These are phyloP conservation scores for Penicillium carneum DNA, from an alignment of 2,329 filamentous ascomycete species.

Conservation along the genomic window DNA sequence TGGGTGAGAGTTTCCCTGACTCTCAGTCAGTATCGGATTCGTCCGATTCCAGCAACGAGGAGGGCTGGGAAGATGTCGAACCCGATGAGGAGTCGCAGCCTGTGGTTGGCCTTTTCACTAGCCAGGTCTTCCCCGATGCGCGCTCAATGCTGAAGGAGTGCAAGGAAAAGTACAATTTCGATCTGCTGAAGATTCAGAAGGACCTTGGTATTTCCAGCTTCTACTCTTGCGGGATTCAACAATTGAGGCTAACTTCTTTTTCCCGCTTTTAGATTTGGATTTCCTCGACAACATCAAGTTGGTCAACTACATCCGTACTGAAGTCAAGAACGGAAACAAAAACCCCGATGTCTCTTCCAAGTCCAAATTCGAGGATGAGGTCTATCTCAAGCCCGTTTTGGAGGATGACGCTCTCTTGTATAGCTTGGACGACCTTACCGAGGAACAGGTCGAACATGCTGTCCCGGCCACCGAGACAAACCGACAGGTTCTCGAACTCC, in stretches of 20 bases:
- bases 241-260: slow-evolving; percentile 27
- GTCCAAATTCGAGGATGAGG: slow-evolving; percentile 75
- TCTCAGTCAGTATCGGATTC: slow-evolving; percentile 47
- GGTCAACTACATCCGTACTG: slow-evolving; percentile 69
- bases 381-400: slow-evolving; percentile 81
- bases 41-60: slow-evolving; percentile 59
- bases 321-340: slow-evolving; percentile 56
- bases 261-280: slow-evolving; percentile 64
- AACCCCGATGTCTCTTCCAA: slow-evolving; percentile 66
- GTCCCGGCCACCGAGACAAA: slow-evolving; percentile 50
- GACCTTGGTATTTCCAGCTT: slow-evolving; percentile 52
- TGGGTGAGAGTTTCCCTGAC: slow-evolving; percentile 37
- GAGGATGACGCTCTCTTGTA: slow-evolving; percentile 90
- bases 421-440: slow-evolving; percentile 78
- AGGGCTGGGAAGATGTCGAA: slow-evolving; percentile 67
- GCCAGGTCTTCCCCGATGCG: slow-evolving; percentile 69
- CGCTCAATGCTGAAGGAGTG: slow-evolving; percentile 72
- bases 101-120: slow-evolving; percentile 73
- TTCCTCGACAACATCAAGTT: slow-evolving; percentile 77
- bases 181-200: slow-evolving; percentile 68
- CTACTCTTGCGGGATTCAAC: slow-evolving; percentile 23
- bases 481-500: slow-evolving; percentile 63
- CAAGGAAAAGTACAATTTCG: slow-evolving; percentile 70
- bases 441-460: slow-evolving; percentile 45
- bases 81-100: slow-evolving; percentile 68